phyloP scores from a whole-genome alignment of 441 rosid species.

The Croton laevigatus region DNA sequence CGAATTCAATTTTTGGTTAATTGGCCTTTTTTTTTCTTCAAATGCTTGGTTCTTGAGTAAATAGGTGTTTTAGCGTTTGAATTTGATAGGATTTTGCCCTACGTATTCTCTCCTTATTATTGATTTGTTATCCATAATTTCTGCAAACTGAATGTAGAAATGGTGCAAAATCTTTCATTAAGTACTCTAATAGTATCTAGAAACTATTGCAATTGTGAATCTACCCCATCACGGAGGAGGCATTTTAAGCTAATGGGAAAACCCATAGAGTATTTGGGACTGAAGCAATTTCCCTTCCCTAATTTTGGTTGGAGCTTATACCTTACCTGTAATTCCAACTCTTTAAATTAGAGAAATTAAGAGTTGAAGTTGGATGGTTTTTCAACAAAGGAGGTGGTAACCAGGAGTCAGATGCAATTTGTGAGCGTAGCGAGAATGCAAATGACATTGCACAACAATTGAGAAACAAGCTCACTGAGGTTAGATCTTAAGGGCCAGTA shows the following conservation, averaged over 20 bases:
- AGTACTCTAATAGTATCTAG: constrained; percentile 44
- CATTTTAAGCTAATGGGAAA: constrained; percentile 36
- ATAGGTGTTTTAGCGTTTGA: too few relatives aligned
- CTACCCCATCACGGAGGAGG: constrained; percentile 32
- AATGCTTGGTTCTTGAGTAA: neutral
- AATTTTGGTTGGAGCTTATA: constrained; percentile 32
- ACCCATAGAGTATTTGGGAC: constrained; percentile 25
- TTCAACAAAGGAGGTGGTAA: constrained; percentile 63
- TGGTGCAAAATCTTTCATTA: constrained; percentile 51
- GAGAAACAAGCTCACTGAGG: constrained; percentile 89
- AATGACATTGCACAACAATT: constrained; percentile 84
- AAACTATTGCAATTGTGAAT: constrained; percentile 41
- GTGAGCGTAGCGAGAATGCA: constrained; percentile 82
- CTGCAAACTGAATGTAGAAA: constrained; percentile 20
- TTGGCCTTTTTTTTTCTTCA: neutral
- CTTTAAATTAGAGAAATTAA: constrained; percentile 35
- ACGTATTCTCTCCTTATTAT: neutral
- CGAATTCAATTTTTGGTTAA: neutral
- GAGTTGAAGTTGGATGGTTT: constrained; percentile 84
- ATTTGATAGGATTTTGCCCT: neutral
- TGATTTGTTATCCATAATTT: neutral
- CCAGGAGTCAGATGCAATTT: constrained; percentile 53
- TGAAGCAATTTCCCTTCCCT: constrained; percentile 36
- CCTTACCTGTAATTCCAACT: constrained; percentile 29
- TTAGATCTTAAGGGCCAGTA: constrained; percentile 24